Evolutionary conservation across 495 filamentous ascomycete genomes (phyloP).

Genomic region (Collariella sp.): DNA sequence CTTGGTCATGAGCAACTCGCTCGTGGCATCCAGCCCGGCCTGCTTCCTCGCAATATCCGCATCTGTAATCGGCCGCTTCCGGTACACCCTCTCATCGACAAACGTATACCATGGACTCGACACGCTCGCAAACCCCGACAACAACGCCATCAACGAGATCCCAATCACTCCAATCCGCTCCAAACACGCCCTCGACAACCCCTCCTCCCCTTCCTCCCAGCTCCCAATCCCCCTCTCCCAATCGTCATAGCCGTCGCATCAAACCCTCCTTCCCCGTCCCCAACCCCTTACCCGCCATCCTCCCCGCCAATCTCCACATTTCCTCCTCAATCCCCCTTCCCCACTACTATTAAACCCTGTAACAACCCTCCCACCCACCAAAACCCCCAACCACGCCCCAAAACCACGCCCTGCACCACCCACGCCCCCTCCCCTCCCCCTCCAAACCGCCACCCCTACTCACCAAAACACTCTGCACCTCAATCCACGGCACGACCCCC

Average conservation of each 20-base stretch:
- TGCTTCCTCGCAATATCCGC: slow-evolving; percentile 62
- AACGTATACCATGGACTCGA: slow-evolving; percentile 76
- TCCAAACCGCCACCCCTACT: slow-evolving; percentile 48
- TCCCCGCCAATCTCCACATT: neutral
- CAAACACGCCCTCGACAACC: slow-evolving; percentile 61
- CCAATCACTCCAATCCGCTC: slow-evolving; percentile 74
- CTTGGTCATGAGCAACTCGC: slow-evolving; percentile 65
- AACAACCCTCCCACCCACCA: slow-evolving; percentile 65
- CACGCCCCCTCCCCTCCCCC: slow-evolving; percentile 48
- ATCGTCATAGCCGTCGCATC: slow-evolving; percentile 24
- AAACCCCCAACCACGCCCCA: slow-evolving; percentile 56
- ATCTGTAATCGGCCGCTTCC: slow-evolving; percentile 51
- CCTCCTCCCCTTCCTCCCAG: slow-evolving; percentile 25
- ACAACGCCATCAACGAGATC: slow-evolving; percentile 69
- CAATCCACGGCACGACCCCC: slow-evolving; percentile 59
- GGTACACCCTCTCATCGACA: slow-evolving; percentile 41
- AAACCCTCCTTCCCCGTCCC: slow-evolving; percentile 8
- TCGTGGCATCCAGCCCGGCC: slow-evolving; percentile 63
- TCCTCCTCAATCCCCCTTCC: slow-evolving; percentile 17
- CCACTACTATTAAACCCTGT: slow-evolving; percentile 43
- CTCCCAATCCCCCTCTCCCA: slow-evolving; percentile 14
- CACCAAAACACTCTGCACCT: slow-evolving; percentile 57
- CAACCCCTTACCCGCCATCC: neutral
- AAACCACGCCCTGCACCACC: slow-evolving; percentile 52
- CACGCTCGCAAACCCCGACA: slow-evolving; percentile 76